Evolutionary conservation across 2,329 filamentous ascomycete species (phyloP).

Genomic region (Stylonectria norvegica): DNA sequence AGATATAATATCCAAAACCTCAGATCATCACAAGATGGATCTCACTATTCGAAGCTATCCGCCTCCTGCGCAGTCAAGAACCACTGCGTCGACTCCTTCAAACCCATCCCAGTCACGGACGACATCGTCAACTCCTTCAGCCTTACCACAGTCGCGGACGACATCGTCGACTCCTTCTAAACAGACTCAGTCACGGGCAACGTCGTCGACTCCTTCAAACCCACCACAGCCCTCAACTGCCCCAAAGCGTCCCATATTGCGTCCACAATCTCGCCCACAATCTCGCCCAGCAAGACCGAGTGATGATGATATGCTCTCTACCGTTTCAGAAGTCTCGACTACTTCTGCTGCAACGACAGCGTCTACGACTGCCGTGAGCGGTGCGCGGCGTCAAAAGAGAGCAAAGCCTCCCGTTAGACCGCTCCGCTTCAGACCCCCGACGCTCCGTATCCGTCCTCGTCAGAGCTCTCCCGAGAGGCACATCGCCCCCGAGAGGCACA

Average conservation of each 20-base stretch:
- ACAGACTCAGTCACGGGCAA: conserved; percentile 13
- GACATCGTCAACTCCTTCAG: conserved; percentile 2
- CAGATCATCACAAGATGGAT: conserved; percentile 23
- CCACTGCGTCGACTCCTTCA: conserved; percentile 11
- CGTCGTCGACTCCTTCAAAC: conserved; percentile 1
- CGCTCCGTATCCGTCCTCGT: conserved; percentile 22
- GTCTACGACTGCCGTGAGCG: conserved; percentile 6
- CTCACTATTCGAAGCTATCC: conserved; percentile 26
- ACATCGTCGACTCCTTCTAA: conserved; percentile 2
- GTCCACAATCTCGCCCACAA: too few species aligned
- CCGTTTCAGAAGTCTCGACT: conserved; percentile 23
- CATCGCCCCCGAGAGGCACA: conserved; percentile 19
- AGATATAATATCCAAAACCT: conserved; percentile 4
- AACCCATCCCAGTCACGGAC: conserved; percentile 22
- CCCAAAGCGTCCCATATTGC: too few species aligned
- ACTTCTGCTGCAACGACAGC: conserved; percentile 8
- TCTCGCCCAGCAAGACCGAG: too few species aligned
- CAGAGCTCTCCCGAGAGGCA: conserved; percentile 11
- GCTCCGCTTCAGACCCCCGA: conserved; percentile 23
- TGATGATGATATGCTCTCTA: too few species aligned
- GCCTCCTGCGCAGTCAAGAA: conserved; percentile 15
- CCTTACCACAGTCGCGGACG: conserved; percentile 14
- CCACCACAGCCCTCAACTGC: conserved; percentile 11
- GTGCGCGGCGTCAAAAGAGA: background rate
- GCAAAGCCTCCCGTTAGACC: conserved; percentile 12